These are phyloP conservation scores for Trypanosoma vivax DNA, from an alignment of 208 protist species.

Conservation along the genomic window DNA sequence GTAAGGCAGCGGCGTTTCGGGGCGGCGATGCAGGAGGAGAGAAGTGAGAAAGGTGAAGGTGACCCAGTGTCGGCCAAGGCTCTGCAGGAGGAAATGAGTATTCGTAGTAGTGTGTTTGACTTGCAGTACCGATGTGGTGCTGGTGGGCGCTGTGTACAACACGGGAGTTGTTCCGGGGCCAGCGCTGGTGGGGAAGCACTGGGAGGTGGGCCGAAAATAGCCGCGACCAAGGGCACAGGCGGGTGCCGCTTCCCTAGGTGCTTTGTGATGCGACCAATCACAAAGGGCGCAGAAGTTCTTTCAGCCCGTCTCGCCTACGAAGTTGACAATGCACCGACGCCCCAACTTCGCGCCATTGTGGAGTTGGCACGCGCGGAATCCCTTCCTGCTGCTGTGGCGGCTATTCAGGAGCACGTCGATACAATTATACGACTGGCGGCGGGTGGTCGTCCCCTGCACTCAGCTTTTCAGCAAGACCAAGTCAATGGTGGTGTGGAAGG, in stretches of 20 bases:
- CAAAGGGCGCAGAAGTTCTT: conserved; percentile 64
- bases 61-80: conserved; percentile 4
- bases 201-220: neutral
- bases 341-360: conserved; percentile 41
- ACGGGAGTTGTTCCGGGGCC: no score
- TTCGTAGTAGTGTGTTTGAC: conserved; percentile 62
- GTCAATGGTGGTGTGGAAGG: conserved; percentile 14
- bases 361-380: conserved; percentile 36
- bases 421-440: conserved; percentile 25
- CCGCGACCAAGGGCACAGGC: conserved; percentile 14
- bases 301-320: conserved; percentile 57
- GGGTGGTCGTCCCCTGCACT: conserved; percentile 23
- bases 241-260: conserved; percentile 69
- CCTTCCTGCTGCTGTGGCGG: conserved; percentile 44
- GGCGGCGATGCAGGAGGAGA: no score
- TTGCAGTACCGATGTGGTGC: conserved; percentile 67
- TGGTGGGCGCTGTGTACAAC: conserved; percentile 69
- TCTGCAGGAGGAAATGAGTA: conserved; percentile 25
- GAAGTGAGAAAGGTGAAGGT: no score
- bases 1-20: conserved; percentile 35
- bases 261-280: conserved; percentile 67
- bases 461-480: conserved; percentile 12
- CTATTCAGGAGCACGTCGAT: conserved; percentile 42
- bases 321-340: conserved; percentile 42
- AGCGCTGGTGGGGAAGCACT: no score